Evolutionary conservation across 208 protist genomes (phyloP).

Genomic region (Trypanosoma congolense): DNA sequence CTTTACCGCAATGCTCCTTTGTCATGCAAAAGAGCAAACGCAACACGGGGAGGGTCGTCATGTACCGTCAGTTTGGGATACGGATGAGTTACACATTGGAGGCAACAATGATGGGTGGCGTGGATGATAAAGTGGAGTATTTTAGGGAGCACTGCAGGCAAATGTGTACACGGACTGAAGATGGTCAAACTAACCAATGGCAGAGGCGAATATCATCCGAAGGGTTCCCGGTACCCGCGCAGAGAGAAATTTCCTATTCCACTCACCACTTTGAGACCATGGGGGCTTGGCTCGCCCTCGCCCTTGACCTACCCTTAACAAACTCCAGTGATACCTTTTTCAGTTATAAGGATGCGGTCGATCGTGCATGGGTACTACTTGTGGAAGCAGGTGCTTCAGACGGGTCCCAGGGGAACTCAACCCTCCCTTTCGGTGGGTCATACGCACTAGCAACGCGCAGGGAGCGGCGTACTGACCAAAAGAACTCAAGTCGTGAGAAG

Average conservation of each 20-base stretch:
- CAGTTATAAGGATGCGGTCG: slow-evolving; percentile 11
- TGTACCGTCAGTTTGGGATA: slow-evolving; percentile 89
- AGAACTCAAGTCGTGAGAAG: slow-evolving; percentile 12
- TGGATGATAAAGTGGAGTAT: slow-evolving; percentile 5
- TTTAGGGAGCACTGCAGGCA: not conserved
- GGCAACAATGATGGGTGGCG: slow-evolving; percentile 88
- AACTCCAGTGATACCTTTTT: slow-evolving; percentile 5
- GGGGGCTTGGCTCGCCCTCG: slow-evolving; percentile 15
- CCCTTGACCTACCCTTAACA: slow-evolving; percentile 9
- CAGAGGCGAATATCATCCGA: slow-evolving; percentile 1
- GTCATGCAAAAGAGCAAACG: slow-evolving; percentile 86
- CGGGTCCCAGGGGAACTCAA: not conserved
- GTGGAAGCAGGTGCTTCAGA: not conserved
- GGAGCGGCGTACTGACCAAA: slow-evolving; percentile 31
- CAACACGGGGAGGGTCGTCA: slow-evolving; percentile 85
- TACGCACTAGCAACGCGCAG: slow-evolving; percentile 54
- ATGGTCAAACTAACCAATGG: not conserved
- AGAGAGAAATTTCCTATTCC: slow-evolving; percentile 18
- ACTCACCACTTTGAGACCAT: slow-evolving; percentile 24
- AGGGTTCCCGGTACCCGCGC: slow-evolving; percentile 1
- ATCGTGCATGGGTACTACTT: slow-evolving; percentile 21
- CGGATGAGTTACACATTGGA: slow-evolving; percentile 94
- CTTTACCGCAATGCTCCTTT: slow-evolving; percentile 73
- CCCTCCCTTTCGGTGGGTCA: slow-evolving; percentile 31
- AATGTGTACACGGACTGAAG: not conserved